Evolutionary conservation across 768 basidiomycete species (phyloP).

Genomic region (Xerocomus potaroensis): DNA sequence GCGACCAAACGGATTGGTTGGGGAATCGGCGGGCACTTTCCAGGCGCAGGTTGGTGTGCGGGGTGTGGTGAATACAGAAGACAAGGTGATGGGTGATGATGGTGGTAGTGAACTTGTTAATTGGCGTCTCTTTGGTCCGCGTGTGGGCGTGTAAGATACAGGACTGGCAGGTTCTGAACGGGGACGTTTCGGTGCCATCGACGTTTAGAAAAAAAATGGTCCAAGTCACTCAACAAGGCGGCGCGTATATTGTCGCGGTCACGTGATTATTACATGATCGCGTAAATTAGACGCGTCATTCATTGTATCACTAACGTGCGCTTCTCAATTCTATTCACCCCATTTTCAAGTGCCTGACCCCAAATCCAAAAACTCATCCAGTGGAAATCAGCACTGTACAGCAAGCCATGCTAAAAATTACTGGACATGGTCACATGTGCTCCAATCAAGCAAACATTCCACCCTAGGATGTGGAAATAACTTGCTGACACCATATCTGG

Average conservation of each 20-base stretch:
- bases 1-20: slow-evolving; percentile 66
- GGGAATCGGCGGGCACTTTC: slow-evolving; percentile 57
- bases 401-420: too few species aligned
- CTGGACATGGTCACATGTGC: too few species aligned
- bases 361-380: too few species aligned
- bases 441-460: too few species aligned
- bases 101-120: slow-evolving; percentile 21
- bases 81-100: slow-evolving; percentile 27
- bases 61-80: slow-evolving; percentile 27
- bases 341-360: too few species aligned
- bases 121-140: slow-evolving; percentile 26
- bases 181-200: slow-evolving; percentile 29
- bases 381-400: too few species aligned
- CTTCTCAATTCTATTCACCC: too few species aligned
- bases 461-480: too few species aligned
- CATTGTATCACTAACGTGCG: too few species aligned
- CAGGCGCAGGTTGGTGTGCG: slow-evolving; percentile 40
- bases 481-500: too few species aligned
- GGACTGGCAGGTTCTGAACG: slow-evolving; percentile 25
- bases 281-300: slow-evolving; percentile 1
- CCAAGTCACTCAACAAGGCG: too few species aligned
- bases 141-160: slow-evolving; percentile 28
- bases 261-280: slow-evolving; percentile 19
- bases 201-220: too few species aligned
- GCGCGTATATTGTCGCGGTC: slow-evolving; percentile 9